These are phyloP conservation scores for Obelidium mucronatum DNA, from an alignment of 192 early-diverging fungal genomes.

Conservation along the genomic window DNA sequence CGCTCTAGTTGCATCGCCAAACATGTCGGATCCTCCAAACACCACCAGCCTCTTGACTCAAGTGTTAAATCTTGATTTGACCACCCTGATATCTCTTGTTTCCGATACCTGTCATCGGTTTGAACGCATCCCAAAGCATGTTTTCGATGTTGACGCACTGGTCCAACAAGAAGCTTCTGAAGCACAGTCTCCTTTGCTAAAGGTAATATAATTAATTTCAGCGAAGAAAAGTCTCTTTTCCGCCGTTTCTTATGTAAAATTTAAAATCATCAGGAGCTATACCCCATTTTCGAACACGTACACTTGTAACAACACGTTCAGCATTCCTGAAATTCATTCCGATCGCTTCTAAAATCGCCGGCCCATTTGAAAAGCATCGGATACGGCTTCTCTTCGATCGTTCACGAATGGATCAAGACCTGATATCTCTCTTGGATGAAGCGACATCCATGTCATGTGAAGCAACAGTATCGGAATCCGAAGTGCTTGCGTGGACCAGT, in stretches of 20 bases:
- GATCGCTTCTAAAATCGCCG: constrained; percentile 47
- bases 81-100: constrained; percentile 50
- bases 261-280: neutral
- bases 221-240: constrained; percentile 32
- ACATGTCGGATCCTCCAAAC: neutral
- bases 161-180: constrained; percentile 44
- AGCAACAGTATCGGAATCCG: neutral
- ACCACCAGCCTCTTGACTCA: constrained; percentile 12
- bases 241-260: constrained; percentile 1
- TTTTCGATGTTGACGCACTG: constrained; percentile 45
- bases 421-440: neutral
- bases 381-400: constrained; percentile 40
- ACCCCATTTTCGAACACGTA: neutral
- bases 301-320: constrained; percentile 39
- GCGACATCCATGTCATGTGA: neutral
- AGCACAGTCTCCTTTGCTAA: constrained; percentile 28
- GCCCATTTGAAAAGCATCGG: constrained; percentile 42
- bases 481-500: neutral
- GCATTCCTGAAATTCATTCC: constrained; percentile 46
- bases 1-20: neutral
- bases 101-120: constrained; percentile 41
- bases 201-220: no score
- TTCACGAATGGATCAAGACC: neutral
- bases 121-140: constrained; percentile 42
- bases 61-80: constrained; percentile 55